Evolutionary conservation across 148 eudicot species (phyloP), one percentile per base, ranked within the genome.

Genomic region (Cornus controversa): DNA sequence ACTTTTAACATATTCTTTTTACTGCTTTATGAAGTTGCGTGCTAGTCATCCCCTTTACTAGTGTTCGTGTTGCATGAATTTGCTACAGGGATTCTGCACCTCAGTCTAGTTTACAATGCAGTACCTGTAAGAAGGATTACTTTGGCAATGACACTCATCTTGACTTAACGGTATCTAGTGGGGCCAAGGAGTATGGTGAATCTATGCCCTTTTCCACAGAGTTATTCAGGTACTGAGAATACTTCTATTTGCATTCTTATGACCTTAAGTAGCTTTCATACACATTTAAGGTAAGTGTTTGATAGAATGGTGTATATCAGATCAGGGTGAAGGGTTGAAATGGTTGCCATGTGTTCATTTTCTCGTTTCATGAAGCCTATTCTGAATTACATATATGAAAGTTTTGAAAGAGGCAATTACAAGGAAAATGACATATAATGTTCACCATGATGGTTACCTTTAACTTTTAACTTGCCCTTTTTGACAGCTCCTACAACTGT

Each of bases 211-310:
- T 70, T 73, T 88, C 90, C n/a, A 92, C 97, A 20, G 96, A 95
- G 84, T 79, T 95, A 67, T 94, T 94, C 88, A 94, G 97, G 97
- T 92, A 84, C 69, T 80, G 42, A 1, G n/a, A 65, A n/a, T 73
- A 20, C 14, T 64, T 78, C 31, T 66, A 40, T 9, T 10, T 68
- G 9, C 29, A 24, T 3, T 47, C 72, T 65, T 71, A 15, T 18
- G 20, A 47, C 23, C 62, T 69, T 65, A 26, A 25, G 70, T 72
- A 8, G 36, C 37, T 57, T 70, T 37, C 2, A 1, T 26, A 37
- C 63, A 70, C 14, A 65, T 74, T 31, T 74, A 29, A 10, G 67
- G 57, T 25, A 31, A 78, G 10, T 72, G 3, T 34, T 37, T 54
- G 25, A 20, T 40, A 23, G 28, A 13, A 16, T 67, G 71, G 64